Conservation (phyloP, 106 monocot species). For the Apostasia shenzhenica region DNA sequence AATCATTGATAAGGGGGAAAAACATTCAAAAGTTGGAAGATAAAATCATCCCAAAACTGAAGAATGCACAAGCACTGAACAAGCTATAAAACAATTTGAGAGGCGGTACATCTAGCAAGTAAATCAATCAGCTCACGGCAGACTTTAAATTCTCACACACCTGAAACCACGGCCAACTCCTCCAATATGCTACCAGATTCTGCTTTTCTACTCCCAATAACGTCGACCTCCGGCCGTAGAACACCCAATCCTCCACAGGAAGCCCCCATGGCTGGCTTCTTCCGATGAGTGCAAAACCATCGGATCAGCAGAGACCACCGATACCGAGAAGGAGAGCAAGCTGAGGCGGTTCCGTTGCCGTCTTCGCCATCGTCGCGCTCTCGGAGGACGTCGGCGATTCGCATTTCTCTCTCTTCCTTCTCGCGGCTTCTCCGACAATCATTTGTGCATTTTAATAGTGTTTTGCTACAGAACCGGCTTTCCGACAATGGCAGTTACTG, state of each 20-base stretch:
- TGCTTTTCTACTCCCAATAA: too few relatives aligned
- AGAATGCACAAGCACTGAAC: neutral
- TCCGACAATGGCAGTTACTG: too few relatives aligned
- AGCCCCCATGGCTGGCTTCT: neutral
- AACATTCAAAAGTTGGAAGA: neutral
- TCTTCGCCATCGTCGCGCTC: neutral
- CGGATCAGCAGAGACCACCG: neutral
- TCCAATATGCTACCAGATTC: neutral
- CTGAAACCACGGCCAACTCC: neutral
- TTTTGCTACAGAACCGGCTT: too few relatives aligned
- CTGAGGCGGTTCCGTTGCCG: neutral
- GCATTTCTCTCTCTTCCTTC: neutral
- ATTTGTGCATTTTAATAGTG: too few relatives aligned
- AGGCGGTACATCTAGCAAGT: neutral
- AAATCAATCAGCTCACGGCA: too few relatives aligned
- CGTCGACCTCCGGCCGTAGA: neutral
- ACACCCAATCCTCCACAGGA: neutral
- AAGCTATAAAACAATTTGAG: neutral
- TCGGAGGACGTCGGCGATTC: conserved; percentile 5
- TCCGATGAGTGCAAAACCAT: conserved; percentile 3
- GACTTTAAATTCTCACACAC: neutral
- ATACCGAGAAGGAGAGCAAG: neutral
- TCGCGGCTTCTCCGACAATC: too few relatives aligned
- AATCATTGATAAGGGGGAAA: neutral
- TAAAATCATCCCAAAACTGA: neutral